Conservation (phyloP, 495 filamentous ascomycete species). For the Jackrogersella minutella region DNA sequence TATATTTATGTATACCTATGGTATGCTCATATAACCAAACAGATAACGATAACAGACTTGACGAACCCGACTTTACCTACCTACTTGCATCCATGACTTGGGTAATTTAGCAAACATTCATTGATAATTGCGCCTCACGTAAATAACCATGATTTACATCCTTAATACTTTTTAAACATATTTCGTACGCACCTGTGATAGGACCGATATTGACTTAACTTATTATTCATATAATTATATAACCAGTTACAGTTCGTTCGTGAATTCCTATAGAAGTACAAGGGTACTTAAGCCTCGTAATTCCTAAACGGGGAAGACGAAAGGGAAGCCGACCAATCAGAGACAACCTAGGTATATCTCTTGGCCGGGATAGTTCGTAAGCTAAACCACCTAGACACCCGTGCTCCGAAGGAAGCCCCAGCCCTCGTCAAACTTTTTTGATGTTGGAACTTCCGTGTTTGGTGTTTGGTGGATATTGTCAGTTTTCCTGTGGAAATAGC, state of each 20-base stretch:
- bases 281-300: conserved; percentile 32
- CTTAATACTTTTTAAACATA: not conserved
- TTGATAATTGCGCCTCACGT: no score
- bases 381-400: not conserved
- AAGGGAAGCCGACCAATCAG: conserved; percentile 27
- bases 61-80: not conserved
- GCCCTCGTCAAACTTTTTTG: not conserved
- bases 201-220: no score
- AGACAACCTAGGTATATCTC: not conserved
- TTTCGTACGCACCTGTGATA: no score
- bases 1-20: conserved; percentile 10
- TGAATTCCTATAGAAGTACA: conserved; percentile 8
- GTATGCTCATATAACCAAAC: not conserved
- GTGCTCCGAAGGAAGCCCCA: conserved; percentile 24
- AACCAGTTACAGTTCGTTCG: not conserved
- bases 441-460: not conserved
- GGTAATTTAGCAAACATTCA: no score
- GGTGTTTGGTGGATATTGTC: no score
- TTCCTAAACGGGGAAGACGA: conserved; percentile 39
- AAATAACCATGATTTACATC: not conserved
- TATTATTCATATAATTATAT: no score
- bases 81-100: no score
- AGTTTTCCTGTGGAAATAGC: no score
- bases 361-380: conserved; percentile 22
- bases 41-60: not conserved